Evolutionary conservation across 1,284 basidiomycete species (phyloP).

Genomic region (Papiliotrema nemorosa): DNA sequence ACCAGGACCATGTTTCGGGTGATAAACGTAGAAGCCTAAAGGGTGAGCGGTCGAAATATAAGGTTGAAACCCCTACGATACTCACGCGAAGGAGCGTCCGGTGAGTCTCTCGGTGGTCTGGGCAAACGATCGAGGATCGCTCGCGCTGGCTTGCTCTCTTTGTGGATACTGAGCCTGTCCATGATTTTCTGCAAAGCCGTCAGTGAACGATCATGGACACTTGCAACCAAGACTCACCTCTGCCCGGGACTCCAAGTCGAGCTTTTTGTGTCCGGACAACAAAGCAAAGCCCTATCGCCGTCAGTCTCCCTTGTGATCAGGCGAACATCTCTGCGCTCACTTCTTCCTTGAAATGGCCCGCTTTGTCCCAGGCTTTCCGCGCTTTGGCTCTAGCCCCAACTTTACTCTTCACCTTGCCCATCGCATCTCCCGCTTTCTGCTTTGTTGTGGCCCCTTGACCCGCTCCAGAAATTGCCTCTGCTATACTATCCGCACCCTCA

Average conservation of each 20-base stretch:
- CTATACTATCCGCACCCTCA: background rate
- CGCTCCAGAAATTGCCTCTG: too few species aligned
- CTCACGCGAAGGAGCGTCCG: conserved; percentile 21
- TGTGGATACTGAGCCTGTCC: conserved; percentile 20
- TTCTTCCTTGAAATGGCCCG: conserved; percentile 24
- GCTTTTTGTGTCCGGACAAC: conserved; percentile 21
- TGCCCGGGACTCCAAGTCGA: conserved; percentile 17
- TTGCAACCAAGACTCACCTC: conserved; percentile 14
- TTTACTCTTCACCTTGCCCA: conserved; percentile 10
- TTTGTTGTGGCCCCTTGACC: too few species aligned
- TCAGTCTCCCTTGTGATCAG: background rate
- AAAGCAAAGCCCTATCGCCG: conserved; percentile 19
- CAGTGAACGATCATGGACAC: too few species aligned
- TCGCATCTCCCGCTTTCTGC: background rate
- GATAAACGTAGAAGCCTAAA: conserved; percentile 29
- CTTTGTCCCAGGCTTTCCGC: conserved; percentile 13
- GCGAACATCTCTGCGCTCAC: conserved; percentile 11
- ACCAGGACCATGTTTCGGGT: conserved; percentile 22
- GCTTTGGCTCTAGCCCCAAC: conserved; percentile 4
- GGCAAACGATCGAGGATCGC: conserved; percentile 7
- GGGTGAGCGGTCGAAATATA: background rate
- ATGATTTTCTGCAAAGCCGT: conserved; percentile 9
- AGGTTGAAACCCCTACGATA: background rate
- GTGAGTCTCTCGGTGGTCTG: conserved; percentile 10
- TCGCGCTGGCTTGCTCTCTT: conserved; percentile 12